A percentile compares a stretch with the other conserved stretches of the same genome.
Evolutionary conservation across 306 rosid species (phyloP).

Genomic region (Senna tora): DNA sequence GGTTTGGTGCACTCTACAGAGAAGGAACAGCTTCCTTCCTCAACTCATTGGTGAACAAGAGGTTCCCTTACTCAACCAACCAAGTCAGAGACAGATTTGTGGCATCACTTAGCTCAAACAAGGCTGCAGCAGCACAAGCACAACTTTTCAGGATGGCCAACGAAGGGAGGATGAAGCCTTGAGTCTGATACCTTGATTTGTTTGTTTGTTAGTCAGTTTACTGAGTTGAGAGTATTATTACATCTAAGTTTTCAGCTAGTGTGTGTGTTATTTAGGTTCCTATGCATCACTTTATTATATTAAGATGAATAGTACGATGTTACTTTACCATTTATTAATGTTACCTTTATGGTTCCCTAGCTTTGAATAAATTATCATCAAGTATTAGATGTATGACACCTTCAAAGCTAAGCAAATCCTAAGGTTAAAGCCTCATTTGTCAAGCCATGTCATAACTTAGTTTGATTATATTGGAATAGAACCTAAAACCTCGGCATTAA

Average conservation of each 20-base stretch:
- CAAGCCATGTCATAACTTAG: slow-evolving; percentile 1
- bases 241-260: slow-evolving; percentile 35
- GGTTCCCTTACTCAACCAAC: slow-evolving; percentile 67
- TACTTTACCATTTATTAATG: slow-evolving; percentile 35
- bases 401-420: slow-evolving; percentile 21
- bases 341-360: slow-evolving; percentile 38
- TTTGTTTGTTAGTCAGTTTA: slow-evolving; percentile 29
- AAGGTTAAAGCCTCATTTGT: background rate
- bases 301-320: slow-evolving; percentile 38
- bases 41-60: slow-evolving; percentile 79
- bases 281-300: slow-evolving; percentile 32
- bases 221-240: slow-evolving; percentile 32
- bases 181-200: slow-evolving; percentile 49
- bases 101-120: slow-evolving; percentile 65
- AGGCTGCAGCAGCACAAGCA: slow-evolving; percentile 77
- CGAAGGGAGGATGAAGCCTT: slow-evolving; percentile 66
- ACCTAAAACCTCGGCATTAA: background rate
- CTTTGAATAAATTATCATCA: slow-evolving; percentile 37
- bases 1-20: slow-evolving; percentile 73
- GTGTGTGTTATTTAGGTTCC: slow-evolving; percentile 43
- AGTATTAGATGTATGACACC: background rate
- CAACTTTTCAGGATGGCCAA: slow-evolving; percentile 80
- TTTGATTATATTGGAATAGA: background rate
- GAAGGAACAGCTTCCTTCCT: slow-evolving; percentile 89
- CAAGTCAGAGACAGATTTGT: slow-evolving; percentile 80